Evolutionary conservation across 169 alveolate species (phyloP), one percentile per base, ranked within the genome.

Genomic region (Plasmodium relictum): DNA sequence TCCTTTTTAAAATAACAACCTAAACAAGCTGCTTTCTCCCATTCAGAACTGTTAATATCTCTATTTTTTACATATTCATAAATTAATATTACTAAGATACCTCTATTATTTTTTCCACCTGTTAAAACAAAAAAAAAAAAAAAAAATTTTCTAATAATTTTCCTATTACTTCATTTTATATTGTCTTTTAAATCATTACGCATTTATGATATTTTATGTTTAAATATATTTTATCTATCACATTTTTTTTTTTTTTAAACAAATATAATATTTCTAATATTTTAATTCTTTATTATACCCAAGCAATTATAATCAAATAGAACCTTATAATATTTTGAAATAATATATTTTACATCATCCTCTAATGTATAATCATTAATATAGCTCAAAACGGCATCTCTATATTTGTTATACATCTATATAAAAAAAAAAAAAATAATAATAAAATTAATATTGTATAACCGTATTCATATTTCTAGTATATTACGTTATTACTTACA

Each of bases 21-120:
- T 72, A 80, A 50, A 39, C 90, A 80, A 26, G 90, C 90, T 0
- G 80, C 83, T 52, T 80, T 80, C 61, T 80, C 90, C 90, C 90
- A 80, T 10, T 80, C 90, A 24, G 16, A 52, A 48, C 63, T 50
- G 50, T 80, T 80, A 72, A 80, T 80, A 52, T 80, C 90, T 41
- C 90, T 48, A 80, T 80, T 80, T 50, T 80, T 80, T 14, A 80
- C 90, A 68, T 80, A 80, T 20, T 80, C 90, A 61, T 80, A 80
- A 68, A 80, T 80, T 42, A 80, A 62, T 20, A 68, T 80, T 22
- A 80, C 90, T 22, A 80, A 9, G 12, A 80, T 80, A 12, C 90
- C 90, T 14, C 90, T 80, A 31, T 68, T 80, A 48, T 80, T 66
- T 68, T 80, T 80, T 1, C 90, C 90, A 37, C 90, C 90, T 80